phyloP scores from a whole-genome alignment of 305 asterid genomes.

The Withania somnifera region DNA sequence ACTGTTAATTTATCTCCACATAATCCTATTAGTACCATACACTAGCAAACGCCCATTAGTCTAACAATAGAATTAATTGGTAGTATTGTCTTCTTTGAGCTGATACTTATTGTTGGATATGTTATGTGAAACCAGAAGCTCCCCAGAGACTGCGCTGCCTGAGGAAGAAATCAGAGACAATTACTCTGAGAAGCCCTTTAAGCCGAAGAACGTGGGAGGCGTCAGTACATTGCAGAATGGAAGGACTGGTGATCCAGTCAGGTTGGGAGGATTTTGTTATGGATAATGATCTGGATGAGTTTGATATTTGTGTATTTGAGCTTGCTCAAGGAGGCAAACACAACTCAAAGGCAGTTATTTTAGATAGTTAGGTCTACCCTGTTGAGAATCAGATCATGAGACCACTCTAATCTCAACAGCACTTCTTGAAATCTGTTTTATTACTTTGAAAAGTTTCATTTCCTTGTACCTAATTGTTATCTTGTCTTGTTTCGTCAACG shows the following conservation, averaged over 20 bases:
- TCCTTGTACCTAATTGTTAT: not conserved
- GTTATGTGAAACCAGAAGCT: not conserved
- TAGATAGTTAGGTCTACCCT: not conserved
- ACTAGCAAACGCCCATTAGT: not conserved
- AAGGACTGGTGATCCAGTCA: slow-evolving; percentile 1
- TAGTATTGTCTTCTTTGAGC: not conserved
- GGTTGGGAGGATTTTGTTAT: not conserved
- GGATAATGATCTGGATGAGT: not conserved
- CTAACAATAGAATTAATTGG: not conserved
- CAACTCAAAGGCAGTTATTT: not conserved
- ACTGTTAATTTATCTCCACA: not conserved
- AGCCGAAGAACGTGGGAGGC: not conserved
- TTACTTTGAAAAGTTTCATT: not conserved
- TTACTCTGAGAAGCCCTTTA: not conserved
- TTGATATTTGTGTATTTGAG: not conserved
- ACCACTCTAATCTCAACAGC: not conserved
- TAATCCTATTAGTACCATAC: not conserved
- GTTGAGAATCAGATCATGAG: not conserved
- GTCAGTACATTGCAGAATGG: not conserved
- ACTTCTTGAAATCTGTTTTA: not conserved
- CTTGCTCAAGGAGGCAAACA: slow-evolving; percentile 3
- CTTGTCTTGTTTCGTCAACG: not conserved
- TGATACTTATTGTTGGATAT: no score
- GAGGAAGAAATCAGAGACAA: not conserved
- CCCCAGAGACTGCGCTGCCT: not conserved